These are phyloP conservation scores for Blastocladiella britannica DNA, from an alignment of 192 early-diverging fungal species.

Conservation along the genomic window DNA sequence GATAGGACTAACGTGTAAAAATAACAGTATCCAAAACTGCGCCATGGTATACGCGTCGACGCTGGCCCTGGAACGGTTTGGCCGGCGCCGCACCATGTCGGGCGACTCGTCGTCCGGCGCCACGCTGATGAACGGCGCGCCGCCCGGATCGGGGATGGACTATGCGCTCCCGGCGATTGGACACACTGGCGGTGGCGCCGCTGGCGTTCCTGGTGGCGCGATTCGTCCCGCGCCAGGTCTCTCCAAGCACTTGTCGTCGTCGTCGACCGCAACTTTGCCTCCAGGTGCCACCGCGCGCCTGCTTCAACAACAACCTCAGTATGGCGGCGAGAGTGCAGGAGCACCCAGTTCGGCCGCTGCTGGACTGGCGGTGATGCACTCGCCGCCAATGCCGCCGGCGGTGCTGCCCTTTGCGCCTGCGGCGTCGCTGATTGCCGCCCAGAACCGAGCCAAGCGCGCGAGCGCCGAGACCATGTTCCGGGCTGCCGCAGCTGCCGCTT, in stretches of 20 bases:
- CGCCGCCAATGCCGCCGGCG: not conserved
- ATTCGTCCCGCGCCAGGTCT: not conserved
- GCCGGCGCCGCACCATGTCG: not conserved
- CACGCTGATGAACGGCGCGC: too few relatives aligned
- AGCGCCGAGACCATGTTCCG: too few relatives aligned
- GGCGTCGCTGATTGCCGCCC: not conserved
- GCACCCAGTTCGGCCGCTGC: not conserved
- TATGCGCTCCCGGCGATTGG: not conserved
- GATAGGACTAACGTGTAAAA: too few relatives aligned
- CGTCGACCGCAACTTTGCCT: not conserved
- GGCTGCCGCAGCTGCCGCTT: not conserved
- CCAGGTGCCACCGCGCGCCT: not conserved
- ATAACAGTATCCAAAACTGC: not conserved
- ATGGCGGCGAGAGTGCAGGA: not conserved
- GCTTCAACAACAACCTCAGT: not conserved
- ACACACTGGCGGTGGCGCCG: not conserved
- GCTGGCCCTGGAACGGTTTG: not conserved
- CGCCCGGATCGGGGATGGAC: not conserved
- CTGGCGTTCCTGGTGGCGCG: not conserved
- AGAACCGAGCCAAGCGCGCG: too few relatives aligned
- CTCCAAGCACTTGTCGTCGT: not conserved
- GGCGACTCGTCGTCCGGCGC: not conserved
- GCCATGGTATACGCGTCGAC: not conserved
- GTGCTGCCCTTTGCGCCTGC: not conserved
- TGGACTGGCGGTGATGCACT: not conserved